Conservation (phyloP, 2,329 filamentous ascomycete species). For the Trichoderma oligosporum region DNA sequence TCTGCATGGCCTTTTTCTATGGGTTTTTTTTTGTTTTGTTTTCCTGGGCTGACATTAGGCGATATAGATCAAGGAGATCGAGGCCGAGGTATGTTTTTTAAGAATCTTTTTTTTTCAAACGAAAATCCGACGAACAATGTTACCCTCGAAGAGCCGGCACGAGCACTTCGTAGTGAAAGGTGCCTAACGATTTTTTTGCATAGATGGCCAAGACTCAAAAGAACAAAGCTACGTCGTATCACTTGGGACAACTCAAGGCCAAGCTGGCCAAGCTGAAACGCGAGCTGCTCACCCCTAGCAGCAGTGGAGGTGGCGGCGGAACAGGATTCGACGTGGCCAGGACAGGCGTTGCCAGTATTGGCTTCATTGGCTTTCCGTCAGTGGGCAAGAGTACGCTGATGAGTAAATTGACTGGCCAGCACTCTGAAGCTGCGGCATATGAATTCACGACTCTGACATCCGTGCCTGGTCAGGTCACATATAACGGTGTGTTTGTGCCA, state of each 20-base stretch:
- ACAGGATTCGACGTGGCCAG: slow-evolving; percentile 95
- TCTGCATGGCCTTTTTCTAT: slow-evolving; percentile 2
- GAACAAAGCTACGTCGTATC: slow-evolving; percentile 92
- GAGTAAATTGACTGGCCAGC: slow-evolving; percentile 89
- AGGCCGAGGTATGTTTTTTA: slow-evolving; percentile 77
- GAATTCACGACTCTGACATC: slow-evolving; percentile 98
- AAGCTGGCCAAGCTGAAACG: slow-evolving; percentile 97
- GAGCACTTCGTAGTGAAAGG: neutral
- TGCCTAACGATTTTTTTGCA: slow-evolving; percentile 20
- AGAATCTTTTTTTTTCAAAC: too few species aligned
- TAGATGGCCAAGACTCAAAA: slow-evolving; percentile 96
- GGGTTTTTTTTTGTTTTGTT: neutral
- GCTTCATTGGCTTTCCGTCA: slow-evolving; percentile 97
- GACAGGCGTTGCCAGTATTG: slow-evolving; percentile 94
- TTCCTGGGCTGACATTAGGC: slow-evolving; percentile 14
- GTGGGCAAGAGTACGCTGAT: slow-evolving; percentile 98
- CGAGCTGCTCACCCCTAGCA: slow-evolving; percentile 82
- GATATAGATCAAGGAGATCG: slow-evolving; percentile 86
- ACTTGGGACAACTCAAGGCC: slow-evolving; percentile 93
- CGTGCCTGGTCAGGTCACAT: slow-evolving; percentile 90
- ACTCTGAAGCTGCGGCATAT: slow-evolving; percentile 95
- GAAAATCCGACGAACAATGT: neutral
- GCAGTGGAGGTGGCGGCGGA: slow-evolving; percentile 80
- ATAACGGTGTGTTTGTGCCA: slow-evolving; percentile 63
- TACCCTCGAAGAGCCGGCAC: neutral